These are phyloP conservation scores for Lichtheimia ornata DNA, from an alignment of 371 early-diverging fungal species.

Conservation along the genomic window DNA sequence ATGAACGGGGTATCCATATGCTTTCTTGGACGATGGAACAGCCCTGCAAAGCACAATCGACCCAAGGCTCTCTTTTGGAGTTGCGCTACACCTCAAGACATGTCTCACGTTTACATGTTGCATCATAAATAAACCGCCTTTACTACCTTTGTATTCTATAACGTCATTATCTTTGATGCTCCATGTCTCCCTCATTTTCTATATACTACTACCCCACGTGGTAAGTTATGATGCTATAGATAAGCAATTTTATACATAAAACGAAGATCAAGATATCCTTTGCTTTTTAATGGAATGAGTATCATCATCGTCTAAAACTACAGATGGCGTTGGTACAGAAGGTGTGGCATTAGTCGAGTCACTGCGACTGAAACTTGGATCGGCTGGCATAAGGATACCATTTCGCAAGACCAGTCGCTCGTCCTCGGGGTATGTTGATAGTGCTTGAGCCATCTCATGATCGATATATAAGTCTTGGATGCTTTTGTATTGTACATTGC, in stretches of 20 bases:
- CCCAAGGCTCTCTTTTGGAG: constrained; percentile 14
- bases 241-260: no score
- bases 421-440: constrained; percentile 15
- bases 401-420: constrained; percentile 13
- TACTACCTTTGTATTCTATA: not conserved
- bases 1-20: constrained; percentile 41
- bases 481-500: constrained; percentile 19
- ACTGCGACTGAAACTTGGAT: not conserved
- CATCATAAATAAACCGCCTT: not conserved
- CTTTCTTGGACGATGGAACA: constrained; percentile 35
- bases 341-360: not conserved
- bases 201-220: no score
- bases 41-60: not conserved
- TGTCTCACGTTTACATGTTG: constrained; percentile 12
- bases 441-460: constrained; percentile 17
- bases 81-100: constrained; percentile 10
- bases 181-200: no score
- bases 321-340: not conserved
- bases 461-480: constrained; percentile 27
- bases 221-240: no score
- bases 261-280: no score
- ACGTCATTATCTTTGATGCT: no score
- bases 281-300: not conserved
- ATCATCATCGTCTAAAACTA: not conserved
- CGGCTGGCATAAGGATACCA: constrained; percentile 6